These are phyloP conservation scores for Nidularia pulvinata DNA, from an alignment of 768 basidiomycete species.

Conservation along the genomic window DNA sequence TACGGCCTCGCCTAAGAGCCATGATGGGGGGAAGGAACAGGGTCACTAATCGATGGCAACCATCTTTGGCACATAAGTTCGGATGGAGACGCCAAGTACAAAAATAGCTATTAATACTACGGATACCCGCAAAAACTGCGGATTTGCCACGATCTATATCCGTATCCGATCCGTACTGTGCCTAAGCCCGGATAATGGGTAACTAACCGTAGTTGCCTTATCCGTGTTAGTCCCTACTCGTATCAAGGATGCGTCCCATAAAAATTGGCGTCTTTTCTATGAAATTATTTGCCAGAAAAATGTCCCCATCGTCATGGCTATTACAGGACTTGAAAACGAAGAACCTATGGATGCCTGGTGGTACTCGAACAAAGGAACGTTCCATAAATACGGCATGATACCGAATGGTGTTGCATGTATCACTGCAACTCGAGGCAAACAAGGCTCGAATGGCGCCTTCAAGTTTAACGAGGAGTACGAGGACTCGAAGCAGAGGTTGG, in stretches of 20 bases:
- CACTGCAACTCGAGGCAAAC: slow-evolving; percentile 19
- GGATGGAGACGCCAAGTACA: too few relatives aligned
- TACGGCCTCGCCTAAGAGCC: too few relatives aligned
- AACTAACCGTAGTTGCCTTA: too few relatives aligned
- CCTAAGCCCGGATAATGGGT: too few relatives aligned
- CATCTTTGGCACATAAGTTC: too few relatives aligned
- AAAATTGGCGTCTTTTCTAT: slow-evolving; percentile 30
- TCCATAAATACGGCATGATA: slow-evolving; percentile 21
- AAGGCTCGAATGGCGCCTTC: background rate
- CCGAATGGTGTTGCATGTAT: slow-evolving; percentile 32
- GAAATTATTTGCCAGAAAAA: slow-evolving; percentile 23
- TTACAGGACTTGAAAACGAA: slow-evolving; percentile 13
- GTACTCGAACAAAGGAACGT: slow-evolving; percentile 18
- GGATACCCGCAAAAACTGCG: too few relatives aligned
- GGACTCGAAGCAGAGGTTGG: background rate
- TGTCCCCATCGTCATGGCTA: slow-evolving; percentile 3
- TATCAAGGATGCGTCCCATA: slow-evolving; percentile 16
- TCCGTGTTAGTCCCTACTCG: too few relatives aligned
- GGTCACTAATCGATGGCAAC: too few relatives aligned
- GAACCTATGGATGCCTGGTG: slow-evolving; percentile 28
- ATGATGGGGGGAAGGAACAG: too few relatives aligned
- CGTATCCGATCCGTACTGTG: too few relatives aligned
- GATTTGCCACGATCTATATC: too few relatives aligned
- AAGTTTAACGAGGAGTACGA: slow-evolving; percentile 1
- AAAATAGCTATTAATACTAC: too few relatives aligned